Evolutionary conservation across 768 basidiomycete genomes (phyloP), one percentile per base, ranked within the genome.

Genomic region (Boletellus emodensis): DNA sequence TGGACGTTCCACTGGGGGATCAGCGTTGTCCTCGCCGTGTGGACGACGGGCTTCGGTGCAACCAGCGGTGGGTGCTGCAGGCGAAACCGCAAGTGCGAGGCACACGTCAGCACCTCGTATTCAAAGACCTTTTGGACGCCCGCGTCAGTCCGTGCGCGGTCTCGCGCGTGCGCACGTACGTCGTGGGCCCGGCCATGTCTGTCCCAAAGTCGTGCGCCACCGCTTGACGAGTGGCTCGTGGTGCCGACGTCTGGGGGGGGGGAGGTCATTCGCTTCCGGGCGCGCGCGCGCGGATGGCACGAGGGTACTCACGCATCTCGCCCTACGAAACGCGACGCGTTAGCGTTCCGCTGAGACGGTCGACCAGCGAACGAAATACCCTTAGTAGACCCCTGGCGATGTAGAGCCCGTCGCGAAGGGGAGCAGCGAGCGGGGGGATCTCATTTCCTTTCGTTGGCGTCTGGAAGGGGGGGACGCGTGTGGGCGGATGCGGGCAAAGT

Each of bases 41-140:
- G 47, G 3, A 17, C n/a, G 1, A 11, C 22, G 1, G 48, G 33
- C 11, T 33, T 30, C 8, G 30, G 30, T 30, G 30, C 30, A 3
- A 30, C 15, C n/a, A n/a, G 14, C 2, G 50, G 12, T 17, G 51
- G 32, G 15, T 42, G 0, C 14, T 45, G 46, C 0, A 63, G 17
- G 6, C 40, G 38, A 40, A 63, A 63, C 30, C 55, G 57, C 48
- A 64, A 18, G 28, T 24, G 56, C 35, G 57, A 51, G 34, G 48
- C 51, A 9, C 53, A 64, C 10, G 53, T 47, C n/a, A 63, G 41
- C 4, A 64, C 62, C 22, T 63, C 62, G 40, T 63, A 62, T 26
- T 59, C 56, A 12, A 45, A 56, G 3, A 55, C 36, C 62, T 62
- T 46, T 13, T 13, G 35, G 2, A 30, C 9, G 30, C n/a, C 10